Base-by-base conservation (phyloP, 2,329 filamentous ascomycete genomes). In the Allantophomopsis lycopodina region DNA sequence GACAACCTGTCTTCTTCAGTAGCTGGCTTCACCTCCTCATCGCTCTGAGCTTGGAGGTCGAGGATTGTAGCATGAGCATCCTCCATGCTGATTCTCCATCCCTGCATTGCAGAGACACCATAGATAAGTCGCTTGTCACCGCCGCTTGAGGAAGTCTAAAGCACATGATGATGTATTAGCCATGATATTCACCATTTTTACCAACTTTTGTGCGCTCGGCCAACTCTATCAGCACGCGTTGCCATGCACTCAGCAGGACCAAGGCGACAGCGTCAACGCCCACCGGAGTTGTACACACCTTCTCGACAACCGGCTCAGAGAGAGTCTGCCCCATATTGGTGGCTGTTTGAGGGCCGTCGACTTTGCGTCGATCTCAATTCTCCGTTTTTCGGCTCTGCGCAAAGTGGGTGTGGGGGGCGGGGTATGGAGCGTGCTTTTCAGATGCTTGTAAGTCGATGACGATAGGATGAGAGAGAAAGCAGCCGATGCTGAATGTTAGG, bases 61-160 rank as follows among this genome's bases (percentile, higher is more conserved):
- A 98, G 82, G 39, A 96, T 68, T 41, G 83, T 75, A 45, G 84
- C 85, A 66, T 98, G 91, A 47, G 91, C 79, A 60, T 98, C 91
- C 63, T 98, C 91, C 91, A 98, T 98, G 69, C 85, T 94, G 66
- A 98, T 96, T 67, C 91, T 83, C 91, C 91, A 98, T 69, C 91
- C 91, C 66, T 98, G 91, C 91, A 98, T 98, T 64, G 87, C 87
- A 50, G 91, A 98, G 50, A 96, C 79, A 58, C 91, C 91, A 63
- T 84, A 98, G 59, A 91, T 65, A 59, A 94, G 78, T 59, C 85
- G 80, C 49, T 94, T 87, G 83, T 96, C 88, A 66, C 86, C 79
- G 64, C 88, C 88, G 59, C 79, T 79, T 60, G 82, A 79, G 56
- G 91, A 98, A 65, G 79, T 71, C 91, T 96, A 58, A 42, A 30